Conservation (phyloP, 495 filamentous ascomycete genomes). For the Thermochaetoides thermophila region DNA sequence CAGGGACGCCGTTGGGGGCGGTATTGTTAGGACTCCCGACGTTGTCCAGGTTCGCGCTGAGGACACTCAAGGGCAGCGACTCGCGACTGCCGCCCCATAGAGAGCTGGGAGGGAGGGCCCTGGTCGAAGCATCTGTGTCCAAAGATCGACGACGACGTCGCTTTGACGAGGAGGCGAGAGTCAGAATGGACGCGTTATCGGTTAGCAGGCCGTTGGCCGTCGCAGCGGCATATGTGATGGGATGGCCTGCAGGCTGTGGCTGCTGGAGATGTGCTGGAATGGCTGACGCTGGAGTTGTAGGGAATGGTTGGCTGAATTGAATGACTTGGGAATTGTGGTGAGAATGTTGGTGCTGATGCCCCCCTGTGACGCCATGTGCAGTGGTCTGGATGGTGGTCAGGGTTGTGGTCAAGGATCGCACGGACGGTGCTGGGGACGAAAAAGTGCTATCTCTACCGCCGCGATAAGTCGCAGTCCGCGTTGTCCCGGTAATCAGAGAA, state of each 20-base stretch:
- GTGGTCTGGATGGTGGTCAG: slow-evolving; percentile 91
- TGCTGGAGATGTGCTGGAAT: slow-evolving; percentile 65
- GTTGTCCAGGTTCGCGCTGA: slow-evolving; percentile 58
- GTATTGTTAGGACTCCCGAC: slow-evolving; percentile 13
- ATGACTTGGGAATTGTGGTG: slow-evolving; percentile 35
- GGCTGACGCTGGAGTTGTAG: slow-evolving; percentile 58
- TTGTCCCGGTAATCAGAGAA: slow-evolving; percentile 42
- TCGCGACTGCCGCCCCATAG: slow-evolving; percentile 83
- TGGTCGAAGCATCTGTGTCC: slow-evolving; percentile 91
- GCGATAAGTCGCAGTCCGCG: slow-evolving; percentile 47
- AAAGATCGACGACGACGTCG: slow-evolving; percentile 74
- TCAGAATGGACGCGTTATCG: slow-evolving; percentile 91
- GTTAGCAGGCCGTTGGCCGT: slow-evolving; percentile 86
- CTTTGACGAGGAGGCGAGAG: slow-evolving; percentile 91
- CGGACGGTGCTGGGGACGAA: slow-evolving; percentile 82
- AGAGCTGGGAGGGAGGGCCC: slow-evolving; percentile 80
- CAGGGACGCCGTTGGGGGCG: slow-evolving; percentile 33
- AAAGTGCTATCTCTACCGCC: slow-evolving; percentile 77
- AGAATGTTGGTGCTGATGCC: slow-evolving; percentile 28
- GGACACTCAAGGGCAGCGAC: slow-evolving; percentile 72
- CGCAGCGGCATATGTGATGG: slow-evolving; percentile 71
- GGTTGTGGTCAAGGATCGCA: slow-evolving; percentile 84
- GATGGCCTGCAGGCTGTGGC: slow-evolving; percentile 38
- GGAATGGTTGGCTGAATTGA: slow-evolving; percentile 88
- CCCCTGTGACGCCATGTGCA: slow-evolving; percentile 45